A percentile compares a stretch with the other conserved stretches of the same genome.
Evolutionary conservation across 257 asterid species (phyloP).

Genomic region (Verbena officinalis): DNA sequence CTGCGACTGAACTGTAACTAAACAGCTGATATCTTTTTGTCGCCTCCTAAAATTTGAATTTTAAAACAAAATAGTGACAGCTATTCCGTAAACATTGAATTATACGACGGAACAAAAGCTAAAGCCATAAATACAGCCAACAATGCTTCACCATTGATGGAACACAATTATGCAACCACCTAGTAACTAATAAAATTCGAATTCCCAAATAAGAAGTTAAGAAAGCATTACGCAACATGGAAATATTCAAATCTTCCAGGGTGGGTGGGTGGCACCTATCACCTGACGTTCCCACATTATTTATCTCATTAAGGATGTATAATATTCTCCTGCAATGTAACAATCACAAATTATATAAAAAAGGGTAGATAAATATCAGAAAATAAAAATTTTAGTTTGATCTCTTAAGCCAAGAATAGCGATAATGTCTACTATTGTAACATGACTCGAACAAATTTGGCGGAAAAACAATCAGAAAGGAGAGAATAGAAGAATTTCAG

Average conservation of each 20-base stretch:
- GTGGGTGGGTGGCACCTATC: not conserved
- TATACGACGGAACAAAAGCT: conserved; percentile 14
- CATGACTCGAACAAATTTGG: not conserved
- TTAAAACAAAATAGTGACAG: conserved; percentile 4
- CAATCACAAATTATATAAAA: not conserved
- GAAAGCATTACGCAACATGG: not conserved
- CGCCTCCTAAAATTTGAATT: not conserved
- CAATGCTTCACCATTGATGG: not conserved
- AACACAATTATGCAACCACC: not conserved
- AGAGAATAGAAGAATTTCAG: not conserved
- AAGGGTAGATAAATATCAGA: not conserved
- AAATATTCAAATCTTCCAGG: not conserved
- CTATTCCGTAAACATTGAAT: not conserved
- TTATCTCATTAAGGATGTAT: not conserved
- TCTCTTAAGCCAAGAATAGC: not conserved
- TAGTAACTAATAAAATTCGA: not conserved
- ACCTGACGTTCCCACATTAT: not conserved
- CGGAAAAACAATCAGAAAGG: not conserved
- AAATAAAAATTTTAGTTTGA: not conserved
- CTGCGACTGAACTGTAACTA: not conserved
- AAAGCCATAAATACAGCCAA: conserved; percentile 13
- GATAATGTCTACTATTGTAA: not conserved
- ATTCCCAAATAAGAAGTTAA: not conserved
- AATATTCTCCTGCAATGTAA: not conserved
- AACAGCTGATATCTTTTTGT: conserved; percentile 4